Conservation (phyloP, 1,284 basidiomycete species). For the Hortiboletus rubellus region DNA sequence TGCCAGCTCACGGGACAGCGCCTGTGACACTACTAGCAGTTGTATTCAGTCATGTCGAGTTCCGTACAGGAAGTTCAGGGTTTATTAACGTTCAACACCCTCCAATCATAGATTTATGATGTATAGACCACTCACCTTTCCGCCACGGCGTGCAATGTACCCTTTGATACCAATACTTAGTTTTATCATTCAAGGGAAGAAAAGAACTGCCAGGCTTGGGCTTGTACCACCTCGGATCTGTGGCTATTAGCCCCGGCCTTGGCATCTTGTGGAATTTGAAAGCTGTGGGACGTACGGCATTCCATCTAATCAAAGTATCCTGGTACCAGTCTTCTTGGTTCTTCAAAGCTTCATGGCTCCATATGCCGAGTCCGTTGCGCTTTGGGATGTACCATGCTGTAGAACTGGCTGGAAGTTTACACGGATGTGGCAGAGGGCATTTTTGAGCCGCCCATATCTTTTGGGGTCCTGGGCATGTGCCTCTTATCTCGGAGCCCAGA, state of each 20-base stretch:
- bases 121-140: no score
- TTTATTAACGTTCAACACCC: not conserved
- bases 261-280: not conserved
- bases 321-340: not conserved
- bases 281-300: slow-evolving; percentile 1
- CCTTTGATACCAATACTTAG: not conserved
- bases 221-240: not conserved
- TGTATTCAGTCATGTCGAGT: not conserved
- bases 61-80: slow-evolving; percentile 12
- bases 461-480: slow-evolving; percentile 23
- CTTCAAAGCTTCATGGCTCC: not conserved
- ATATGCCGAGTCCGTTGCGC: not conserved
- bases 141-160: not conserved
- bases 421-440: slow-evolving; percentile 19
- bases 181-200: not conserved
- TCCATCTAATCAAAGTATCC: not conserved
- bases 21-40: not conserved
- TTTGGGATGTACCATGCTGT: slow-evolving; percentile 7
- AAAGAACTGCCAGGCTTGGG: not conserved
- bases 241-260: not conserved
- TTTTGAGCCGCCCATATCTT: slow-evolving; percentile 3
- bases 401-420: not conserved
- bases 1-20: not conserved
- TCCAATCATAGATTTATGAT: not conserved
- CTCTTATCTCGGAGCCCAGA: slow-evolving; percentile 20